Percentiles rank a stretch among this genome's conserved stretches.
phyloP scores from a whole-genome alignment of 164 flowering plant species.

The Berberis thunbergii region DNA sequence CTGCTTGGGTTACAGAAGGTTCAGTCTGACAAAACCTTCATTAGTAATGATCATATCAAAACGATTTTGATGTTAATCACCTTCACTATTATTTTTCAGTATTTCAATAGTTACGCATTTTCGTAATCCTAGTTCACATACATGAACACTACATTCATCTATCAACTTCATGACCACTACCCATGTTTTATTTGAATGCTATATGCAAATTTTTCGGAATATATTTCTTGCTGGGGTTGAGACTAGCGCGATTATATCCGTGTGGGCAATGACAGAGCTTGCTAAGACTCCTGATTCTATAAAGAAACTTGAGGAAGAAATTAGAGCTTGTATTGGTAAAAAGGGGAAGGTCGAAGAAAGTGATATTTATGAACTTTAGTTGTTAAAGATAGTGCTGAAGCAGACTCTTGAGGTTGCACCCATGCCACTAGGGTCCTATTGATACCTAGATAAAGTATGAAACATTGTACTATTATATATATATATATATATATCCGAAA shows the following conservation, averaged over 20 bases:
- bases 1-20: not conserved
- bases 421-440: conserved; percentile 7
- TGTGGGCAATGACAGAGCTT: conserved; percentile 20
- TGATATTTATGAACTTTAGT: conserved; percentile 10
- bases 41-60: conserved; percentile 4
- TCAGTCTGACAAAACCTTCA: not conserved
- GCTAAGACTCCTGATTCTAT: conserved; percentile 8
- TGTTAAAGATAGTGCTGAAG: conserved; percentile 12
- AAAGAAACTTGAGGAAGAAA: conserved; percentile 15
- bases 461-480: conserved; percentile 6
- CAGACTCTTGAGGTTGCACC: conserved; percentile 15
- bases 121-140: not conserved
- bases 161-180: no score
- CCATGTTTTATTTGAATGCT: not conserved
- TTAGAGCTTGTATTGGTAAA: conserved; percentile 5
- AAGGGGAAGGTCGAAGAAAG: conserved; percentile 16
- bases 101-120: not conserved
- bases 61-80: conserved; percentile 7
- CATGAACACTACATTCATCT: not conserved
- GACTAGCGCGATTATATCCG: conserved; percentile 4
- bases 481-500: conserved; percentile 13
- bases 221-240: conserved; percentile 15
- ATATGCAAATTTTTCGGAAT: conserved; percentile 6
- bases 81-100: not conserved
- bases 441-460: conserved; percentile 9